phyloP scores from a whole-genome alignment of 805 yeast genomes.

The Yarrowia yakushimensis region DNA sequence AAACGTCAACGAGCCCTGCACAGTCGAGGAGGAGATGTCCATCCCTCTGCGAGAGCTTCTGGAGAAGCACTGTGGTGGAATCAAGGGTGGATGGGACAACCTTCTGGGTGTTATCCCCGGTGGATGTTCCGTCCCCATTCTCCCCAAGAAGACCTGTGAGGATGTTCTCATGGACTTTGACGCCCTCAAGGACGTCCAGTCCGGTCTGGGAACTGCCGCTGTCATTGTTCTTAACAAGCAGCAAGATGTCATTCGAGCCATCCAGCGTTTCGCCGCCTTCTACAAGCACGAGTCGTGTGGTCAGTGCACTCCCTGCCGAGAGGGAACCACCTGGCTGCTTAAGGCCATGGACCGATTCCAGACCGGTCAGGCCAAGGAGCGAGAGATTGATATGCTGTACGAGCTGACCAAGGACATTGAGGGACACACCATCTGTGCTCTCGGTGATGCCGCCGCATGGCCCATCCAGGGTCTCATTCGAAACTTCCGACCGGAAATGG shows the following conservation, averaged over 20 bases:
- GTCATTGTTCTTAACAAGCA: constrained; percentile 87
- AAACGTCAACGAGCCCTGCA: constrained; percentile 88
- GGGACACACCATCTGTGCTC: constrained; percentile 88
- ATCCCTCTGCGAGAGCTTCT: constrained; percentile 77
- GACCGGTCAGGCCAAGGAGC: constrained; percentile 72
- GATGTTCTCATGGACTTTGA: constrained; percentile 82
- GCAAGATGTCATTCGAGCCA: constrained; percentile 79
- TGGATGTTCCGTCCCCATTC: constrained; percentile 81
- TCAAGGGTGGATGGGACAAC: constrained; percentile 91
- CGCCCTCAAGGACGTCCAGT: constrained; percentile 77
- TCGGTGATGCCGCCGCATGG: constrained; percentile 94
- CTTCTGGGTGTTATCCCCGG: constrained; percentile 85
- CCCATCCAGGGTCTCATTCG: constrained; percentile 86
- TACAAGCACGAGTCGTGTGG: constrained; percentile 93
- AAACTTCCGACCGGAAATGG: constrained; percentile 78
- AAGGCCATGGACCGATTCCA: constrained; percentile 81
- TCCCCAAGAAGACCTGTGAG: constrained; percentile 65
- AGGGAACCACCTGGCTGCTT: constrained; percentile 82
- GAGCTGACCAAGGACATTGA: constrained; percentile 85
- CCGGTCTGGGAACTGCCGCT: constrained; percentile 90
- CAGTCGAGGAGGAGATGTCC: constrained; percentile 92
- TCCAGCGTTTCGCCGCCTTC: constrained; percentile 78
- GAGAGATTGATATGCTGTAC: constrained; percentile 78
- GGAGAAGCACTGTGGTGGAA: constrained; percentile 88
- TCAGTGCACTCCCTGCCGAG: constrained; percentile 93